A percentile compares a stretch with the other conserved stretches of the same genome.
phyloP scores from a whole-genome alignment of 495 filamentous ascomycete species.

The Bombardia bombarda region DNA sequence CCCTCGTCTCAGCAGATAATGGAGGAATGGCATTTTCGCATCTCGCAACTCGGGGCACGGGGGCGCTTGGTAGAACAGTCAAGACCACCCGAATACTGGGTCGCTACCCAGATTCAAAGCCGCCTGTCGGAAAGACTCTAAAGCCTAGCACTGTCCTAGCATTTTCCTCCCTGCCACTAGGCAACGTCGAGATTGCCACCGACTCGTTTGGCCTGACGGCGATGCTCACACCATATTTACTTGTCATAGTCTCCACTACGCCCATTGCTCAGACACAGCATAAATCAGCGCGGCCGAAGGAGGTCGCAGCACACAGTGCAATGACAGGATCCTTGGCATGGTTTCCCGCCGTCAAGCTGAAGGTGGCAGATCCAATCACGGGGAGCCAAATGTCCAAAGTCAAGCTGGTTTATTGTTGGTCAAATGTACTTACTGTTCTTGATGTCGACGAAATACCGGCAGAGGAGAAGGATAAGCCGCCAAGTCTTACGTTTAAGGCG shows the following conservation, averaged over 20 bases:
- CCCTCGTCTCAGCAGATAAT: conserved; percentile 95
- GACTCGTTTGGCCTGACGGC: conserved; percentile 89
- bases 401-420: conserved; percentile 98
- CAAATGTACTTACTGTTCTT: conserved; percentile 84
- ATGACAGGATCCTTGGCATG: conserved; percentile 92
- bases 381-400: conserved; percentile 55
- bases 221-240: conserved; percentile 88
- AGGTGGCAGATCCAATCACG: conserved; percentile 54
- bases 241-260: conserved; percentile 95
- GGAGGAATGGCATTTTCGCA: conserved; percentile 97
- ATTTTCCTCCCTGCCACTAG: conserved; percentile 82
- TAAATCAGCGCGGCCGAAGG: conserved; percentile 83
- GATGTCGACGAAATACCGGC: conserved; percentile 71
- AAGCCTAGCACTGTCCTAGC: conserved; percentile 95
- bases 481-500: conserved; percentile 68
- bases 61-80: conserved; percentile 74
- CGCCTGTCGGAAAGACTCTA: conserved; percentile 49
- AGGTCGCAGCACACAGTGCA: conserved; percentile 77
- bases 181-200: conserved; percentile 81
- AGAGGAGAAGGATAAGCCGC: conserved; percentile 60
- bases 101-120: conserved; percentile 67
- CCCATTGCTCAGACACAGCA: conserved; percentile 93
- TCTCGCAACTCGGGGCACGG: conserved; percentile 83
- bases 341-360: conserved; percentile 93
- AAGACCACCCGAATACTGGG: conserved; percentile 87